Percentiles rank a stretch among this genome's conserved stretches.
phyloP scores from a whole-genome alignment of 805 yeast genomes.

The Ogataea polymorpha region DNA sequence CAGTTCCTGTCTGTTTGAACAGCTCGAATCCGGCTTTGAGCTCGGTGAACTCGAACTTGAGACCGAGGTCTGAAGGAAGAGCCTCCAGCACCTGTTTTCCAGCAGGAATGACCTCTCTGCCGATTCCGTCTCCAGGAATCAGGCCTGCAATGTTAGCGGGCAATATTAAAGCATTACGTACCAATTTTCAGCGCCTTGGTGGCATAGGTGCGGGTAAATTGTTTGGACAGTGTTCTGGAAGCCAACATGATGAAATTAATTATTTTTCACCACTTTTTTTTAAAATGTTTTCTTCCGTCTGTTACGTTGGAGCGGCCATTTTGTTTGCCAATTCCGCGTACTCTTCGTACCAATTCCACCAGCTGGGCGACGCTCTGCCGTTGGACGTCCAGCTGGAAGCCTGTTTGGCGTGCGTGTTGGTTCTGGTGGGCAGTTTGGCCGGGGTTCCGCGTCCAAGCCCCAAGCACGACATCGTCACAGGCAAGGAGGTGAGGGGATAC shows the following conservation, averaged over 20 bases:
- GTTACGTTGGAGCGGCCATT: slow-evolving; percentile 14
- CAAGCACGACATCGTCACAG: slow-evolving; percentile 25
- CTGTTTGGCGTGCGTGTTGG: slow-evolving; percentile 42
- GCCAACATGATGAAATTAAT: slow-evolving; percentile 5
- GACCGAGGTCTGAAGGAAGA: slow-evolving; percentile 70
- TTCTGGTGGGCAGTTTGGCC: slow-evolving; percentile 38
- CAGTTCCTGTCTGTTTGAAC: slow-evolving; percentile 92
- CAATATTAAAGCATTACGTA: slow-evolving; percentile 10
- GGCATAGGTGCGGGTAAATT: slow-evolving; percentile 16
- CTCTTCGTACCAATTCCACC: slow-evolving; percentile 52
- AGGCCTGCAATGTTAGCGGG: slow-evolving; percentile 33
- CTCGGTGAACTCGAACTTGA: slow-evolving; percentile 81
- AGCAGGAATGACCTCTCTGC: slow-evolving; percentile 96
- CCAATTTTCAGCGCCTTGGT: slow-evolving; percentile 53
- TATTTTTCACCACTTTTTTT: slow-evolving; percentile 1
- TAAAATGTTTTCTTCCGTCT: slow-evolving; percentile 8
- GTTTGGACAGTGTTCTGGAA: slow-evolving; percentile 7
- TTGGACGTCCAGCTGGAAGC: slow-evolving; percentile 51
- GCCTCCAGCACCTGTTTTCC: slow-evolving; percentile 85
- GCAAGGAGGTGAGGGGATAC: slow-evolving; percentile 30
- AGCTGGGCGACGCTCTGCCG: slow-evolving; percentile 38
- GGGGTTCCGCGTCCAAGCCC: slow-evolving; percentile 27
- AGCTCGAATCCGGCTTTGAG: slow-evolving; percentile 93
- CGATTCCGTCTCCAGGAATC: slow-evolving; percentile 98
- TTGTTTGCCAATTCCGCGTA: slow-evolving; percentile 48